These are phyloP conservation scores for Abrus precatorius DNA, from an alignment of 306 rosid genomes.

Conservation along the genomic window DNA sequence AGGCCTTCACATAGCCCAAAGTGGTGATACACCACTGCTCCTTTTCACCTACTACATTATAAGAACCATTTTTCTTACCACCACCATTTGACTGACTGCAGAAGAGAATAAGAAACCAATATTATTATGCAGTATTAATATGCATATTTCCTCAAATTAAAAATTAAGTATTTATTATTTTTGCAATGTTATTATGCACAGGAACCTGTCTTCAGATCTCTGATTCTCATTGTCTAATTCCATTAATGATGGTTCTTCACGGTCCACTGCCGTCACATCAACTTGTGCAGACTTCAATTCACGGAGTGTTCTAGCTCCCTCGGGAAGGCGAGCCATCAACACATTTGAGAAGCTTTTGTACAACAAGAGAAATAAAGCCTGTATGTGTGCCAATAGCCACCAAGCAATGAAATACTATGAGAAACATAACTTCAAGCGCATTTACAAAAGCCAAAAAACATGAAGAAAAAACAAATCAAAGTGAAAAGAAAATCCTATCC, in stretches of 20 bases:
- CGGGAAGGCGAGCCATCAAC: constrained; percentile 85
- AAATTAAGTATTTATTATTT: neutral
- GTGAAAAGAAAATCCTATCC: neutral
- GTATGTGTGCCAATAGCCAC: constrained; percentile 47
- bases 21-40: constrained; percentile 98
- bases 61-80: constrained; percentile 57
- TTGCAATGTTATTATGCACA: neutral
- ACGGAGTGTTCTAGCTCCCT: constrained; percentile 65
- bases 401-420: constrained; percentile 39
- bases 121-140: constrained; percentile 21
- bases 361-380: constrained; percentile 83
- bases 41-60: constrained; percentile 88
- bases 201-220: constrained; percentile 76
- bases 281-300: constrained; percentile 70
- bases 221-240: constrained; percentile 83
- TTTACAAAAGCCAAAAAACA: constrained; percentile 6
- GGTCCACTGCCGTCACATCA: constrained; percentile 75
- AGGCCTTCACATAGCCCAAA: constrained; percentile 93
- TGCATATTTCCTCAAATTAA: constrained; percentile 9
- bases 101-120: constrained; percentile 38
- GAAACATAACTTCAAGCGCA: constrained; percentile 26
- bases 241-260: constrained; percentile 82
- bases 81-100: constrained; percentile 82
- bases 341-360: constrained; percentile 78
- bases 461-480: constrained; percentile 32